A percentile compares a stretch with the other conserved stretches of the same genome.
These are phyloP conservation scores for Lichenothelia convexa DNA, from an alignment of 495 filamentous ascomycete genomes.

Conservation along the genomic window DNA sequence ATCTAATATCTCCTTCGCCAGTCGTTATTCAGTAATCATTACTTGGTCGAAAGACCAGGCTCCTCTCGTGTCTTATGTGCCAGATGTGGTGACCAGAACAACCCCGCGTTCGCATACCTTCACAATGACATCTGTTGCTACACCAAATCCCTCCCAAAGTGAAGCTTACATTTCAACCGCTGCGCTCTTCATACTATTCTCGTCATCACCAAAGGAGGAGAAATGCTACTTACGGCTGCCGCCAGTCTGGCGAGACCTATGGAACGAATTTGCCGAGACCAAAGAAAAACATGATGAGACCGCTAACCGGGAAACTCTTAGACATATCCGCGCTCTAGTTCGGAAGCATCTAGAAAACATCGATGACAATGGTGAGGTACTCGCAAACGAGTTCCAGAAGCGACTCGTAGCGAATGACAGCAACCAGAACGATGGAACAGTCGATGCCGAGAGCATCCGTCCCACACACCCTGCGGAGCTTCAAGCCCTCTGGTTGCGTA, in stretches of 20 bases:
- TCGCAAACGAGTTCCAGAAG: slow-evolving; percentile 44
- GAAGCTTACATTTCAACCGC: slow-evolving; percentile 71
- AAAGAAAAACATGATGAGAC: slow-evolving; percentile 52
- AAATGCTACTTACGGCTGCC: slow-evolving; percentile 68
- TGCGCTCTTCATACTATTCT: slow-evolving; percentile 64
- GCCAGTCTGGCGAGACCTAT: slow-evolving; percentile 65
- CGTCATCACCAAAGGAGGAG: slow-evolving; percentile 60
- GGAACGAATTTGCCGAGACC: slow-evolving; percentile 52
- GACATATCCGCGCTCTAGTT: slow-evolving; percentile 41
- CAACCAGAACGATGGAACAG: slow-evolving; percentile 33
- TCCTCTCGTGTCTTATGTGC: slow-evolving; percentile 21
- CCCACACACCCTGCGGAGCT: slow-evolving; percentile 28
- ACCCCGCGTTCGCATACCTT: slow-evolving; percentile 31
- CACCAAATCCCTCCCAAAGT: slow-evolving; percentile 60
- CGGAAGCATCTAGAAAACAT: slow-evolving; percentile 34
- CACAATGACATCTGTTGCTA: slow-evolving; percentile 59
- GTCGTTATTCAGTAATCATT: slow-evolving; percentile 54
- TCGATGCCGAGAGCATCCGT: slow-evolving; percentile 11
- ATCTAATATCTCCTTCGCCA: slow-evolving; percentile 53
- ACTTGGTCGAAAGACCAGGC: slow-evolving; percentile 68
- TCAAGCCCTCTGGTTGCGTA: slow-evolving; percentile 51
- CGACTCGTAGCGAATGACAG: no score
- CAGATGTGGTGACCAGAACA: slow-evolving; percentile 25
- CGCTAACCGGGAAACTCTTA: slow-evolving; percentile 44
- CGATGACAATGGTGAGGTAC: slow-evolving; percentile 54